Evolutionary conservation across 257 asterid species (phyloP).

Genomic region (Misopates orontium): DNA sequence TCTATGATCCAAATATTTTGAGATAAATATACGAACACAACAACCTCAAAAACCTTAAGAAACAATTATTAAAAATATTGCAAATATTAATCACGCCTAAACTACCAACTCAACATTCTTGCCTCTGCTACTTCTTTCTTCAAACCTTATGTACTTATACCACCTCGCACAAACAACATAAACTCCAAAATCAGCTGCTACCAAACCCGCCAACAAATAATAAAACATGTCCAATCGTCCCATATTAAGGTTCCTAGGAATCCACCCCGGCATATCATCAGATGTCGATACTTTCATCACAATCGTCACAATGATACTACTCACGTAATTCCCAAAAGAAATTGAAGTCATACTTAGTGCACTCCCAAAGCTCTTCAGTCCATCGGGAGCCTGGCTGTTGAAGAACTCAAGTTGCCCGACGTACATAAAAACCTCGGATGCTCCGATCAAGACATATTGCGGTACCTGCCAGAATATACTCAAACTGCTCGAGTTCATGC

Average conservation of each 20-base stretch:
- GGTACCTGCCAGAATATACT: slow-evolving; percentile 96
- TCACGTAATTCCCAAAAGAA: slow-evolving; percentile 84
- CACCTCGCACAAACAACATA: slow-evolving; percentile 68
- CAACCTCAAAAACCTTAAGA: background rate
- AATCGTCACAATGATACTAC: slow-evolving; percentile 71
- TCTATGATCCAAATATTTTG: too few species aligned
- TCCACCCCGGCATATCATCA: slow-evolving; percentile 75
- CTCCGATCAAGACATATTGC: slow-evolving; percentile 78
- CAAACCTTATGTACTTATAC: slow-evolving; percentile 74
- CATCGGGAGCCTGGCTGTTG: slow-evolving; percentile 76
- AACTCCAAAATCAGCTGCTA: slow-evolving; percentile 65
- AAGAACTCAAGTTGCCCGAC: too few species aligned
- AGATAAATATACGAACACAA: background rate
- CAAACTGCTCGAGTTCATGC: slow-evolving; percentile 46
- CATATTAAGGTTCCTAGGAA: too few species aligned
- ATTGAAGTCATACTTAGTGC: slow-evolving; percentile 92
- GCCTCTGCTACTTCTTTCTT: slow-evolving; percentile 47
- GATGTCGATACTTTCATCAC: slow-evolving; percentile 66
- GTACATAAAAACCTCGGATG: slow-evolving; percentile 91
- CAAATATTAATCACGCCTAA: background rate
- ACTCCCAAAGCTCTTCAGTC: slow-evolving; percentile 89
- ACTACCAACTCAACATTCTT: slow-evolving; percentile 36
- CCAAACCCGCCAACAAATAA: slow-evolving; percentile 69
- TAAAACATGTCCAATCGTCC: slow-evolving; percentile 78
- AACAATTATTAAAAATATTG: too few species aligned